These are phyloP conservation scores for Platanthera zijinensis DNA, from an alignment of 106 monocot genomes.

Conservation along the genomic window DNA sequence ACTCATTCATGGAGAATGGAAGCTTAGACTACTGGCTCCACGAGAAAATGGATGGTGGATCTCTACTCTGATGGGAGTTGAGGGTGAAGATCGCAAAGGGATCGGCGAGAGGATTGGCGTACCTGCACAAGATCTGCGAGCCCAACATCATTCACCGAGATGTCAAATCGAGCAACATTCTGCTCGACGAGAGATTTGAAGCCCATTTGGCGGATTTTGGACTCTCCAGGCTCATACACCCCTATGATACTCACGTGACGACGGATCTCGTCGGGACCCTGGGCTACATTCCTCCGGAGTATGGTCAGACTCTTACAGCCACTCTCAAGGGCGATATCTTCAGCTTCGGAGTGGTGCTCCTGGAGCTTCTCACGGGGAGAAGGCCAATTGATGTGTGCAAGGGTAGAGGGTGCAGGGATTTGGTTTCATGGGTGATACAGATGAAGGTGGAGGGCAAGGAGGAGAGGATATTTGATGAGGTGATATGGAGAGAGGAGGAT, in stretches of 20 bases:
- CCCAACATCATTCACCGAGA: slow-evolving; percentile 62
- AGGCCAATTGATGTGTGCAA: slow-evolving; percentile 52
- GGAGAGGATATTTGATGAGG: slow-evolving; percentile 34
- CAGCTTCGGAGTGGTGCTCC: slow-evolving; percentile 53
- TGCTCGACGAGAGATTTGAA: slow-evolving; percentile 57
- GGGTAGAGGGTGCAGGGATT: slow-evolving; percentile 40
- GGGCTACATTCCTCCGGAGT: slow-evolving; percentile 67
- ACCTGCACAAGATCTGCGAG: slow-evolving; percentile 51
- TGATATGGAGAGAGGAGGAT: slow-evolving; percentile 29
- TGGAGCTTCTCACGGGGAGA: slow-evolving; percentile 53
- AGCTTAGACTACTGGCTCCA: slow-evolving; percentile 70
- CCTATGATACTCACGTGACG: slow-evolving; percentile 59
- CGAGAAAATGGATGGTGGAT: slow-evolving; percentile 37
- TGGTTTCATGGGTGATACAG: slow-evolving; percentile 52
- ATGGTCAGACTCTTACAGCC: slow-evolving; percentile 44
- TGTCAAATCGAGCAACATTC: slow-evolving; percentile 69
- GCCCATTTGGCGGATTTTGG: slow-evolving; percentile 67
- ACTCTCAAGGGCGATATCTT: slow-evolving; percentile 55
- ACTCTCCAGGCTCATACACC: slow-evolving; percentile 47
- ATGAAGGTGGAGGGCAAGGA: slow-evolving; percentile 48
- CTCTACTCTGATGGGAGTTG: slow-evolving; percentile 30
- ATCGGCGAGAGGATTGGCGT: slow-evolving; percentile 47
- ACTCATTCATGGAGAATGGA: slow-evolving; percentile 68
- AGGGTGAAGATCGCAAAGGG: slow-evolving; percentile 56
- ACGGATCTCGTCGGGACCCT: slow-evolving; percentile 63